These are phyloP conservation scores for Dalbergia cochinchinensis DNA, from an alignment of 306 rosid species.

Conservation along the genomic window DNA sequence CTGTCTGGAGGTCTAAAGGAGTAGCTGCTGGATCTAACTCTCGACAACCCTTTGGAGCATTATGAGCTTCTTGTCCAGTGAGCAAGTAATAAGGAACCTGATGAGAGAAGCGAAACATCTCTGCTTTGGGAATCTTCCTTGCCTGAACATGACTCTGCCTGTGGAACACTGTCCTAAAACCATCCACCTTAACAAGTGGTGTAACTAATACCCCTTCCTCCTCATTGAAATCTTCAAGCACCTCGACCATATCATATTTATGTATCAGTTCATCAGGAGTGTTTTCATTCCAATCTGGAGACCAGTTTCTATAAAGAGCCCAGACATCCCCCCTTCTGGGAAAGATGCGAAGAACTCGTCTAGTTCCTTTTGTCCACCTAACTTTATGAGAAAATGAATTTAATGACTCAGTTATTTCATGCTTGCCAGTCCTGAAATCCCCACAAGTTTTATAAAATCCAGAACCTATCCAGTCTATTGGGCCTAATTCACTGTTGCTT, in stretches of 20 bases:
- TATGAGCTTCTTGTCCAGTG: slow-evolving; percentile 73
- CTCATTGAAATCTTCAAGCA: slow-evolving; percentile 63
- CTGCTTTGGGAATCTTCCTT: slow-evolving; percentile 67
- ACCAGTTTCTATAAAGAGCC: slow-evolving; percentile 87
- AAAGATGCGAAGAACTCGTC: slow-evolving; percentile 69
- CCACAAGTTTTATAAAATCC: slow-evolving; percentile 90
- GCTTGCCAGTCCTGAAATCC: slow-evolving; percentile 74
- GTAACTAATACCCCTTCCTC: slow-evolving; percentile 64
- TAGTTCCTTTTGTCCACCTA: slow-evolving; percentile 69
- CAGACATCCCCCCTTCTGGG: slow-evolving; percentile 79
- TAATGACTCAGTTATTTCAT: slow-evolving; percentile 57
- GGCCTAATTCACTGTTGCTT: slow-evolving; percentile 78
- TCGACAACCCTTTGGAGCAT: slow-evolving; percentile 69
- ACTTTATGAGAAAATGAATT: slow-evolving; percentile 83
- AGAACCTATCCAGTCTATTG: slow-evolving; percentile 77
- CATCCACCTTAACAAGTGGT: slow-evolving; percentile 67
- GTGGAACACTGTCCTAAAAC: slow-evolving; percentile 73
- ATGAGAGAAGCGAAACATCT: slow-evolving; percentile 82
- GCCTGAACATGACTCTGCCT: slow-evolving; percentile 54
- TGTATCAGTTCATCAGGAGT: slow-evolving; percentile 71
- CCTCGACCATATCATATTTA: slow-evolving; percentile 89
- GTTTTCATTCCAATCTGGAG: slow-evolving; percentile 65
- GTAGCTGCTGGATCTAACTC: slow-evolving; percentile 93
- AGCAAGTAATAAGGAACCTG: slow-evolving; percentile 78
- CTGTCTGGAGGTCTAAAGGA: slow-evolving; percentile 65